Base-by-base conservation (phyloP, 164 flowering plant species). In the Brasenia schreberi region DNA sequence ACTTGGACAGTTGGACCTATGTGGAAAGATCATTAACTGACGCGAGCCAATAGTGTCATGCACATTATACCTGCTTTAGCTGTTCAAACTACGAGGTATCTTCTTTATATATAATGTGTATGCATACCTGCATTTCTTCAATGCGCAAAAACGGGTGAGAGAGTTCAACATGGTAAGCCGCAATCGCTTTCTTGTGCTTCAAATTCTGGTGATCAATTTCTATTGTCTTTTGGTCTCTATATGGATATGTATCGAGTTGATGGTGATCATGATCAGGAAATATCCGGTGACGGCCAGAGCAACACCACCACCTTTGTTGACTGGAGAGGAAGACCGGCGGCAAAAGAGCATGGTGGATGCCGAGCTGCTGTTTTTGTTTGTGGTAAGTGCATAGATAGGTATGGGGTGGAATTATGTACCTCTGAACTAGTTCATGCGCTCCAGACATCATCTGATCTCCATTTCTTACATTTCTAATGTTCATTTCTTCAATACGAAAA, bases 281-380 rank as follows among this genome's bases (percentile, higher is more conserved):
- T 56, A 56, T 56, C 60, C 17, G 60, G 17, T 6, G 60, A 56
- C 2, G 60, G 0, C 0, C 5, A 4, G 60, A 56, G 12, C 11
- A 45, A 45, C 11, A 12, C 7, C 11, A 12, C 12, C 5, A 12
- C 12, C 53, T 78, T 18, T 42, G 72, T 71, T 44, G 77, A 73
- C 45, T 79, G 84, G 80, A 65, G 68, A 62, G 80, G 82, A 18
- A 65, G 71, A 42, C 68, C 42, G 19, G 66, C 69, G 18, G 42
- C 71, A 59, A 17, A 6, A 18, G 71, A 69, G 62, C 77, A 75
- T 44, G 73, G 71, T 11, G 81, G 81, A 18, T 42, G 42, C 0
- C 67, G 52, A 63, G 78, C 70, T 63, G 78, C 80, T 18, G 45
- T 61, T 49, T 33, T 80, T 69, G 69, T 67, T 53, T 80, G 83